Evolutionary conservation across 2,329 filamentous ascomycete genomes (phyloP), one percentile per base, ranked within the genome.

Genomic region (Dothidotthia symphoricarpi): DNA sequence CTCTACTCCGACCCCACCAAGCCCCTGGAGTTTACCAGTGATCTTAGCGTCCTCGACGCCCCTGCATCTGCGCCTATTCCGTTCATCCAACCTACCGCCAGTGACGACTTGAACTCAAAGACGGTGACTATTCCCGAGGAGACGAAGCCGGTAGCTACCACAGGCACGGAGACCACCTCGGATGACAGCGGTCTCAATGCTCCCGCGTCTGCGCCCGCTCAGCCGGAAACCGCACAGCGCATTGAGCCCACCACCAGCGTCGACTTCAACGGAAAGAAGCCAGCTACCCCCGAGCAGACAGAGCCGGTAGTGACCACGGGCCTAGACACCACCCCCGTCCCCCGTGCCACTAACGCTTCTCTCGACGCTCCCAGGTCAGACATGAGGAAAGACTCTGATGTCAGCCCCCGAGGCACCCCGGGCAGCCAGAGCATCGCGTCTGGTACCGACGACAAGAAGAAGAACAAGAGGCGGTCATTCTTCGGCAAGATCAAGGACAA

Each of bases 401-500:
- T 59, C 9, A 58, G 64, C 14, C 53, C 61, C 34, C 60, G 64
- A 22, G 63, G 57, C 16, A 69, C 69, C 6, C 64, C 70, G n/a
- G 66, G 49, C 10, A 57, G 54, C 39, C 54, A 70, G 35, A 69
- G 64, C 41, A 47, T 62, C 34, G 58, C 49, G 24, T 59, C 54
- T 39, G 55, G 36, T 43, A 51, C 53, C 31, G 53, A 59, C 11
- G 53, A 60, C 31, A 70, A 72, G 66, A 71, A 72, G 59, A 73
- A 71, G 60, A 73, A n/a, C n/a, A n/a, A 72, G 65, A 66, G 71
- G 55, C 66, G 66, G 32, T 69, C 67, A 36, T 64, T 75, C 55
- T 74, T 75, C 43, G 68, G 68, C 49, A 72, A 69, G 61, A 47
- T 75, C 44, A 74, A 74, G 68, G 71, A 73, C 40, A 73, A 72